These are phyloP conservation scores for Candida dajiaensis DNA, from an alignment of 805 yeast species.

Conservation along the genomic window DNA sequence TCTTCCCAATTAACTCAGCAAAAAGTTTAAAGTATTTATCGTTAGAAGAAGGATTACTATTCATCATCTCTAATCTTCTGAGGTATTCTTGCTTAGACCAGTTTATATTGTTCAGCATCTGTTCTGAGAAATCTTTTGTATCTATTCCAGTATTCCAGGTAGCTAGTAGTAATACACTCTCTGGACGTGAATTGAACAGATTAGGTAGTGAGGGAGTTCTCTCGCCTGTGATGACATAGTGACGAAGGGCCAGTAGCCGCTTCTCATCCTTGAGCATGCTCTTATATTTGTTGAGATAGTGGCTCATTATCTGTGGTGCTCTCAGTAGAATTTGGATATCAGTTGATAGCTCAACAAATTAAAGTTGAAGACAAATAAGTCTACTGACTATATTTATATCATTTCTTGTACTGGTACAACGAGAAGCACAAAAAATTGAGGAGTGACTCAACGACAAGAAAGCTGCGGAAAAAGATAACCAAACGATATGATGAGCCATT, in stretches of 20 bases:
- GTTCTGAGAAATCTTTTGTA: not conserved
- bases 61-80: not conserved
- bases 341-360: no score
- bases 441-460: no score
- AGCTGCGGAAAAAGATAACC: no score
- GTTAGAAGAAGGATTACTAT: not conserved
- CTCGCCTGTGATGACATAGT: not conserved
- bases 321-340: no score
- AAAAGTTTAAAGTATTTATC: not conserved
- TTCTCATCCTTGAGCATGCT: not conserved
- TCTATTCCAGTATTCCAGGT: not conserved
- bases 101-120: not conserved
- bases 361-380: no score
- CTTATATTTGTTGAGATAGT: no score
- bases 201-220: not conserved
- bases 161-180: not conserved
- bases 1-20: not conserved
- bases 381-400: no score
- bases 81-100: not conserved
- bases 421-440: no score
- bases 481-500: no score
- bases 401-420: no score
- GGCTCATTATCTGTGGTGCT: no score
- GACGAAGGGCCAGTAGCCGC: not conserved
- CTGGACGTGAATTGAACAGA: not conserved